phyloP scores from a whole-genome alignment of 257 asterid species.

The Solanum habrochaites region DNA sequence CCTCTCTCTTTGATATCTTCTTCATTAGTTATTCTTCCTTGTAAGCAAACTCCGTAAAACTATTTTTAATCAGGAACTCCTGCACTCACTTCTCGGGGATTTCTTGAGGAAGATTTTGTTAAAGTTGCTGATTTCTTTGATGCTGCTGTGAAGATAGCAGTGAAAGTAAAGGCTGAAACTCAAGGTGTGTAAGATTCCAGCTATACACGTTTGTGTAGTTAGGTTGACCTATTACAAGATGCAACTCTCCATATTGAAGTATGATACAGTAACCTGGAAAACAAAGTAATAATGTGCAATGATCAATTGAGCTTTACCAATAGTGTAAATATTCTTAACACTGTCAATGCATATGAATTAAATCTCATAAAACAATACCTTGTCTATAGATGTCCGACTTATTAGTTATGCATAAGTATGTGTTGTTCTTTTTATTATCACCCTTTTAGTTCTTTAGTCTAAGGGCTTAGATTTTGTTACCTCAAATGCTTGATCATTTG shows the following conservation, averaged over 20 bases:
- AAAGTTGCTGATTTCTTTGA: constrained; percentile 87
- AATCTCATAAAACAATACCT: background rate
- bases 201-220: background rate
- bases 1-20: background rate
- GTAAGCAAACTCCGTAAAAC: background rate
- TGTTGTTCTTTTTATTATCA: background rate
- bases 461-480: background rate
- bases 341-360: background rate
- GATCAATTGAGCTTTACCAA: no score
- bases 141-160: constrained; percentile 78
- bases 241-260: background rate
- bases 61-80: constrained; percentile 55
- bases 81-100: constrained; percentile 93
- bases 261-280: background rate
- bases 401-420: background rate
- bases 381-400: background rate
- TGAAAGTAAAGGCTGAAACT: constrained; percentile 64
- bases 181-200: constrained; percentile 29
- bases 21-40: background rate
- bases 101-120: constrained; percentile 69
- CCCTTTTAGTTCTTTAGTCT: background rate
- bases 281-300: background rate
- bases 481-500: background rate
- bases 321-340: background rate
- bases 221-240: background rate